Base-by-base conservation (phyloP, 2,329 filamentous ascomycete genomes). In the Periconia sp. region DNA sequence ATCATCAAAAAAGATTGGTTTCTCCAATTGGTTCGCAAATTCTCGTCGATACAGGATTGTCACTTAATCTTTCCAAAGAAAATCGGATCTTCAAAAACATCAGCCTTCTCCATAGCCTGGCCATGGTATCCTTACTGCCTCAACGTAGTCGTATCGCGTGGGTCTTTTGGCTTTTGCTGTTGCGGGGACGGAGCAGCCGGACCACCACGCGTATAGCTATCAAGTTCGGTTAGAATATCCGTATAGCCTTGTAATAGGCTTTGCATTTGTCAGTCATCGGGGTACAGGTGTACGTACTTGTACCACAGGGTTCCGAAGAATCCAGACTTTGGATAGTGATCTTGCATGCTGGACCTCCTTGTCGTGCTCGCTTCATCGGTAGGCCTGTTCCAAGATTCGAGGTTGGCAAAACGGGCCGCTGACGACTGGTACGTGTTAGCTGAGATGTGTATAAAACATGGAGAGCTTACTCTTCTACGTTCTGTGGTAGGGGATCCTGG, bases 291-390 rank as follows among this genome's bases (percentile, higher is more conserved):
- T 43, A 41, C 62, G 45, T 57, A 70, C 71, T 66, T 72, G 49
- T 73, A 72, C 71, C 71, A 74, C 62, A 67, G 59, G 0, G 55
- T 59, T 14, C 70, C 71, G 9, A 74, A 30, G 6, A 73, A 50
- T 3, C 70, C 69, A 8, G 65, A 56, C 55, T 70, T 71, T 31
- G 63, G 65, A 27, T 72, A 72, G 2, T 66, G 61, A 41, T 74
- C 71, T 18, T 70, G 65, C 2, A 71, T 48, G 31, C 70, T 72
- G 3, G 65, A 49, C 48, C 71, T 61, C 46, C 71, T 60, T 7
- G 62, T 62, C 3, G 61, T 42, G 41, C 61, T 64, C 30, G 68
- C 54, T 11, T 64, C 58, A 20, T 71, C 67, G 30, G 57, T 61
- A n/a, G 68, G 66, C 31, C 69, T 60, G 56, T 73, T 73, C n/a